phyloP scores from a whole-genome alignment of 2,329 filamentous ascomycete species.

The Emmonsiellopsis sp. region DNA sequence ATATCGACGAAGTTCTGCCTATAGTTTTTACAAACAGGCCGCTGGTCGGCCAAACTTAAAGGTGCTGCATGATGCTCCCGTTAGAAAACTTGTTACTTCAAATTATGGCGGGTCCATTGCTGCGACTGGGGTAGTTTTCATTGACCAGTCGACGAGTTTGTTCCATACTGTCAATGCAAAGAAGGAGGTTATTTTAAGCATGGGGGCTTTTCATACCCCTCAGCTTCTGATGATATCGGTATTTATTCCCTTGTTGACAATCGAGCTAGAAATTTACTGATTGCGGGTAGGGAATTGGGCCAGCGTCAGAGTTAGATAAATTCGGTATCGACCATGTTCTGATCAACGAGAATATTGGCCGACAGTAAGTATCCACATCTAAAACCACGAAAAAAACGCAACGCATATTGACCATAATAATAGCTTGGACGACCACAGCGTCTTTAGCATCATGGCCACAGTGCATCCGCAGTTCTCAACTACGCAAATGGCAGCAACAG shows the following conservation, averaged over 20 bases:
- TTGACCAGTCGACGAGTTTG: constrained; percentile 17
- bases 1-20: constrained; percentile 18
- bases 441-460: constrained; percentile 21
- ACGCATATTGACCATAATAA: background rate
- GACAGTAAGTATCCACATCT: constrained; percentile 12
- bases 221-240: constrained; percentile 30
- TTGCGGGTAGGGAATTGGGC: constrained; percentile 22
- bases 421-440: constrained; percentile 16
- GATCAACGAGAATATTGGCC: constrained; percentile 24
- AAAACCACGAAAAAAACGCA: too few species aligned
- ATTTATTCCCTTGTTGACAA: background rate
- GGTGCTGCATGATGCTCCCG: constrained; percentile 20
- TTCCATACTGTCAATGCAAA: constrained; percentile 13
- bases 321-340: constrained; percentile 12
- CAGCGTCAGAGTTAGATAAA: constrained; percentile 6
- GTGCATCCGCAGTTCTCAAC: constrained; percentile 18
- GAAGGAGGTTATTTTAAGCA: constrained; percentile 27
- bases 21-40: constrained; percentile 22
- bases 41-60: constrained; percentile 19
- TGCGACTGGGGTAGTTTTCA: constrained; percentile 20
- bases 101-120: constrained; percentile 5
- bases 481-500: constrained; percentile 10
- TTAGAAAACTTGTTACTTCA: constrained; percentile 16
- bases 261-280: background rate
- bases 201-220: constrained; percentile 28